Evolutionary conservation across 768 basidiomycete species (phyloP).

Genomic region (Suillus clintonianus): DNA sequence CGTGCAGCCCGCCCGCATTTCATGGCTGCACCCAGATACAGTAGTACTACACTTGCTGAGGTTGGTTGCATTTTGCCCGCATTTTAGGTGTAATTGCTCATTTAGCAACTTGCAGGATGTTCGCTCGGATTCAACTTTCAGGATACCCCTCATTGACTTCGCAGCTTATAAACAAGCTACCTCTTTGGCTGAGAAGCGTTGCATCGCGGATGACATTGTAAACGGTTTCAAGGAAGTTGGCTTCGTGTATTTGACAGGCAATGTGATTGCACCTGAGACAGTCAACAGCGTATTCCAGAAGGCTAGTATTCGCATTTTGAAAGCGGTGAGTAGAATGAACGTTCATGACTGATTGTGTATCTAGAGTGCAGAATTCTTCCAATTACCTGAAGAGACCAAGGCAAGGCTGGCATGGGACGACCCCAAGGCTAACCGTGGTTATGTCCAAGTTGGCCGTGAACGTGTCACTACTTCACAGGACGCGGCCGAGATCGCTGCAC

Average conservation of each 20-base stretch:
- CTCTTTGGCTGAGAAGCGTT: conserved; percentile 56
- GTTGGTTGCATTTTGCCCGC: conserved; percentile 11
- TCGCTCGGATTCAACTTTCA: conserved; percentile 44
- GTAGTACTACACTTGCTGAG: conserved; percentile 27
- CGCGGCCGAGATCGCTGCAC: conserved; percentile 67
- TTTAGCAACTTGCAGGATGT: conserved; percentile 27
- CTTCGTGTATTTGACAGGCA: conserved; percentile 76
- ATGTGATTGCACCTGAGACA: conserved; percentile 63
- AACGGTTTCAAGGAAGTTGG: conserved; percentile 79
- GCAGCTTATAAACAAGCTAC: conserved; percentile 57
- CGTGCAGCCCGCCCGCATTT: background rate
- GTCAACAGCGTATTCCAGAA: conserved; percentile 65
- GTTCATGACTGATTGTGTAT: background rate
- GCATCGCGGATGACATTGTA: conserved; percentile 67
- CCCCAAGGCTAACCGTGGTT: conserved; percentile 83
- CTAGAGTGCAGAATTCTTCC: conserved; percentile 79
- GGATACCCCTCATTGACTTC: conserved; percentile 81
- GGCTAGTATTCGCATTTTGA: conserved; percentile 38
- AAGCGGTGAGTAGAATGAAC: background rate
- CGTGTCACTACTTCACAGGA: conserved; percentile 69
- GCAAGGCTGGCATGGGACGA: conserved; percentile 72
- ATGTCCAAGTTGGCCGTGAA: conserved; percentile 80
- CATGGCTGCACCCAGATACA: background rate
- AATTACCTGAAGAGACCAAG: conserved; percentile 62
- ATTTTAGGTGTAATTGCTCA: background rate